phyloP scores from a whole-genome alignment of 1,284 basidiomycete species.

The Leccinum solheimii region DNA sequence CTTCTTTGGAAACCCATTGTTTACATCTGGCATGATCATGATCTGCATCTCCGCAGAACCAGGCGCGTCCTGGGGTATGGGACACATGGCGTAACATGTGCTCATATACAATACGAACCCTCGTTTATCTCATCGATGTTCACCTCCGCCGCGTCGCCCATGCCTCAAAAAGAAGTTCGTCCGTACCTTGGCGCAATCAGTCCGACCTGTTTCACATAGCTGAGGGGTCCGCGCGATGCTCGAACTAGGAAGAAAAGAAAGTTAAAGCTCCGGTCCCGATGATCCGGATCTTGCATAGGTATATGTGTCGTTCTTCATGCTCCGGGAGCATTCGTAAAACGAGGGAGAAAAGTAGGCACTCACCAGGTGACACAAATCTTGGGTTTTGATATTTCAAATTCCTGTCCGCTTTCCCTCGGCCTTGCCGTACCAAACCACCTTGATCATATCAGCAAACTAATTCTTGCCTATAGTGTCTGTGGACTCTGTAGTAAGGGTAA shows the following conservation, averaged over 20 bases:
- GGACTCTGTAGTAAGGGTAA: too few relatives aligned
- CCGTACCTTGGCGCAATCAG: background rate
- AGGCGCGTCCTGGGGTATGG: background rate
- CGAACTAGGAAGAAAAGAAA: background rate
- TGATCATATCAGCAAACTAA: too few relatives aligned
- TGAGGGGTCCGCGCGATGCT: background rate
- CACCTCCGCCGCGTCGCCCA: background rate
- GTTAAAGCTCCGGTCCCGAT: constrained; percentile 15
- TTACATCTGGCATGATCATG: background rate
- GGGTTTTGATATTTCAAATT: constrained; percentile 28
- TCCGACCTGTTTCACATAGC: constrained; percentile 1
- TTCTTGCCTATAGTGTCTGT: too few relatives aligned
- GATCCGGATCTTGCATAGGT: background rate
- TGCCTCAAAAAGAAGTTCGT: background rate
- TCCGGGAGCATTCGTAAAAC: background rate
- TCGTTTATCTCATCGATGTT: background rate
- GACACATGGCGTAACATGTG: background rate
- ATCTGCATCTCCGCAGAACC: background rate
- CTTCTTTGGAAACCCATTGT: too few relatives aligned
- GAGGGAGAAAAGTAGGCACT: background rate
- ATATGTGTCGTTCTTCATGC: background rate
- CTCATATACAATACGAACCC: background rate
- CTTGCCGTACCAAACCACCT: too few relatives aligned
- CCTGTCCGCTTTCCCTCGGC: background rate
- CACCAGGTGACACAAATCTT: constrained; percentile 19